Base-by-base conservation (phyloP, 2,329 filamentous ascomycete genomes). In the Epicoccum sorghinum region DNA sequence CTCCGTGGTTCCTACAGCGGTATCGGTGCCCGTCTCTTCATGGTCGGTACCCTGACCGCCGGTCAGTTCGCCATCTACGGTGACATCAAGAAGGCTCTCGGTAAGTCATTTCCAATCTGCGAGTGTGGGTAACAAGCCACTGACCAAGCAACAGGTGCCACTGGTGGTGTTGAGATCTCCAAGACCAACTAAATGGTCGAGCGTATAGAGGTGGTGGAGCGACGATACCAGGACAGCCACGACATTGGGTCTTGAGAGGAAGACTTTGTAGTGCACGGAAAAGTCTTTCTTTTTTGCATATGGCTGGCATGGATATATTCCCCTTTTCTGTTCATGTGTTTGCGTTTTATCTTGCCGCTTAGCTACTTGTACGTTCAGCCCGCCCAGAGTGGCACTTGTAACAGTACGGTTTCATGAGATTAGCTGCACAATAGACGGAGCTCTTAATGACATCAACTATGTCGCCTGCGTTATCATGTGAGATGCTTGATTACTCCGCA, bases 41-140 rank as follows among this genome's bases (percentile, higher is more conserved):
- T 89, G 85, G 69, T 72, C 22, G 69, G 89, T 78, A 89, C 86
- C 65, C 78, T 91, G 67, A 74, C 72, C 40, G 71, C 71, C 40
- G 71, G 71, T 64, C 90, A 95, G 80, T 95, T 95, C 78, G 90
- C 89, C 72, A 96, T 96, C 78, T 96, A 96, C 75, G 91, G 27
- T 9, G 27, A 29, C 27, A 29, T 29, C 27, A 29, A 29, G 27
- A 29, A 29, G 27, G 27, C 27, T 9, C 27, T 29, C 27, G 27
- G 89, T 49, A 58, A 65, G 55, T 52, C 35, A 5, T 13, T 22
- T 24, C 32, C 23, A 30, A 6, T n/a, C 18, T 7, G 8, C 27
- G 5, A 32, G 4, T 12, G 32, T 22, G 27, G 9, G 18, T 18
- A 12, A 23, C 14, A 13, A 22, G 22, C 18, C 22, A n/a, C 43